Evolutionary conservation across 257 asterid genomes (phyloP), one percentile per base, ranked within the genome.

Genomic region (Solanum okadae): DNA sequence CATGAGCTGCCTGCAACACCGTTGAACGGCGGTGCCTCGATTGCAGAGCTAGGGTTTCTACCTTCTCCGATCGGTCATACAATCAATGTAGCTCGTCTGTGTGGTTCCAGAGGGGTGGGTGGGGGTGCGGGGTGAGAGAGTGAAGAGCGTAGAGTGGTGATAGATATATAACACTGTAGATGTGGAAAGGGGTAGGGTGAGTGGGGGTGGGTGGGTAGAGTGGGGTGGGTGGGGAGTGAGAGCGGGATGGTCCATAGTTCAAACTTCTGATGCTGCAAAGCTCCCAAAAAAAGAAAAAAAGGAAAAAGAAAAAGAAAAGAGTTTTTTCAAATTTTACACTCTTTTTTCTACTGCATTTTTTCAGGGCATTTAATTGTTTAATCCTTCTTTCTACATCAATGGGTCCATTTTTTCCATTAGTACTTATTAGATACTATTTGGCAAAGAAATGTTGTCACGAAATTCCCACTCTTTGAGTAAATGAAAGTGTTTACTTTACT

Each of bases 211-310:
- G 42, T 59, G 67, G 67, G 25, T 20, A 59, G 25, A 59, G 25
- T 20, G 16, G 86, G 44, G 67, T 67, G 91, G 76, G 77, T 87
- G 35, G 89, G 68, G 95, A 85, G 92, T 89, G 93, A 91, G 96
- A 91, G 98, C 96, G 98, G 96, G 98, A 93, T 88, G 89, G 88
- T 88, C 88, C 92, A 89, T 84, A 87, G 93, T 94, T 94, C 94
- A 94, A 93, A 96, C 91, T 90, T 87, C 88, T 20, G 34, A 46
- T 88, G 52, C 83, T 46, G 18, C 11, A 56, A 40, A 27, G 5
- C 85, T 90, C 86, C 79, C 73, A 89, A 89, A 84, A 38, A 84
- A 56, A 5, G 8, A 71, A 65, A 29, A 29, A 86, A 88, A 83
- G 86, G 71, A 82, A 88, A 88, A 79, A 86, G 72, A 68, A 65